A percentile compares a stretch with the other conserved stretches of the same genome.
Conservation (phyloP, 2,329 filamentous ascomycete species). For the Reticulascus tulasneorum region DNA sequence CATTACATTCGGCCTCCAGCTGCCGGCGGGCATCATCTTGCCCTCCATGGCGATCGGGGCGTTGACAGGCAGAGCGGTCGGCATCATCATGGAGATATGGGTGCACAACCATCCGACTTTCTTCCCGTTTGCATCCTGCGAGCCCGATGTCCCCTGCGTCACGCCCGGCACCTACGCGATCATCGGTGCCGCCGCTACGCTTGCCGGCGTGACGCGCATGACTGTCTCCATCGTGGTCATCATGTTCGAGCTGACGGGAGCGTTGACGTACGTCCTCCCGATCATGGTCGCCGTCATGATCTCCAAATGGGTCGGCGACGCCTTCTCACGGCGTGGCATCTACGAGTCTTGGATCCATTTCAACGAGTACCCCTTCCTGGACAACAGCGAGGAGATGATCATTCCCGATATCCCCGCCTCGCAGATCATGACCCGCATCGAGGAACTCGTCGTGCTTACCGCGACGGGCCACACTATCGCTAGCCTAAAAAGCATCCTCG, state of each 20-base stretch:
- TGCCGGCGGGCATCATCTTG: constrained; percentile 92
- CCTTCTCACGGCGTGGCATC: constrained; percentile 86
- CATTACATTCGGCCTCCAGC: constrained; percentile 88
- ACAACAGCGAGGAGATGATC: constrained; percentile 73
- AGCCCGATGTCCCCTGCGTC: constrained; percentile 81
- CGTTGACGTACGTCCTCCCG: constrained; percentile 90
- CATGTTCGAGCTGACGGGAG: constrained; percentile 97
- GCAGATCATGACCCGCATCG: constrained; percentile 87
- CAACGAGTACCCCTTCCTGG: constrained; percentile 91
- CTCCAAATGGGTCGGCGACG: constrained; percentile 96
- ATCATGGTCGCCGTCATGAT: constrained; percentile 99
- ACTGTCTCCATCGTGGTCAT: constrained; percentile 98
- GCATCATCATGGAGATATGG: constrained; percentile 85
- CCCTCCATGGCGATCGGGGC: constrained; percentile 96
- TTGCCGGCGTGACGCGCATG: constrained; percentile 91
- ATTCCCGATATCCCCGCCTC: constrained; percentile 82
- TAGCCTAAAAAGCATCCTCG: constrained; percentile 66
- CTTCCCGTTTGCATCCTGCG: constrained; percentile 74
- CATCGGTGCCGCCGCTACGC: constrained; percentile 89
- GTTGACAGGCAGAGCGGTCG: constrained; percentile 81
- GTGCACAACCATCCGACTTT: constrained; percentile 74
- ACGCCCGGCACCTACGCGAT: constrained; percentile 96
- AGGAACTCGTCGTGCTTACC: constrained; percentile 84
- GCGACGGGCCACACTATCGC: constrained; percentile 84
- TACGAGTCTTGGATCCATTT: constrained; percentile 98